These are phyloP conservation scores for Cystofilobasidium bisporidii DNA, from an alignment of 768 basidiomycete genomes.

Conservation along the genomic window DNA sequence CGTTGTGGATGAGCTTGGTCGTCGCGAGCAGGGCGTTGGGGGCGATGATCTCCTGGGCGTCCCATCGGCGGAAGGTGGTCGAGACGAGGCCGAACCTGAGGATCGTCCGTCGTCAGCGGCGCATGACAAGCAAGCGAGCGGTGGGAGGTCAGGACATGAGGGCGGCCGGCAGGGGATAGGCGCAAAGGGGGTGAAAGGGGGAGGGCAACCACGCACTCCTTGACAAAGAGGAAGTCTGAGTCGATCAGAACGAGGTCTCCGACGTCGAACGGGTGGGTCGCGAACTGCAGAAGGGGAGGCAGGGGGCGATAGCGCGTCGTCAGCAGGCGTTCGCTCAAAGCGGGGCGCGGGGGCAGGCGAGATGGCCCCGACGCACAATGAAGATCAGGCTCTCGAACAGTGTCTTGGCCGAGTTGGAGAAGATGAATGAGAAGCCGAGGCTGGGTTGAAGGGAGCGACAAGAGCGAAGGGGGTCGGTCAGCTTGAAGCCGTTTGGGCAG, in stretches of 20 bases:
- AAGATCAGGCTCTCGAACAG: conserved; percentile 75
- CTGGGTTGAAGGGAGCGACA: no score
- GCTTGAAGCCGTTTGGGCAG: no score
- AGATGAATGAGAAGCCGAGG: conserved; percentile 75
- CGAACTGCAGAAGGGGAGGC: neutral
- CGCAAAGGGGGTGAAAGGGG: neutral
- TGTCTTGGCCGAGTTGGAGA: conserved; percentile 68
- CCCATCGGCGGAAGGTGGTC: conserved; percentile 67
- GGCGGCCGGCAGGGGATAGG: no score
- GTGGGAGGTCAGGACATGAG: no score
- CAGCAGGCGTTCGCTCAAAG: no score
- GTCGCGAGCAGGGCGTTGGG: conserved; percentile 63
- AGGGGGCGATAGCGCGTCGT: no score
- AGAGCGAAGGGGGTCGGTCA: neutral
- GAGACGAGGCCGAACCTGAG: conserved; percentile 53
- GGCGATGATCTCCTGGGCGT: conserved; percentile 68
- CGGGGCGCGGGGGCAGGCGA: no score
- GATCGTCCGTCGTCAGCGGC: no score
- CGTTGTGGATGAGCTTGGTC: conserved; percentile 65
- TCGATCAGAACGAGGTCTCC: conserved; percentile 76
- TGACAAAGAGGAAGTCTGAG: conserved; percentile 53
- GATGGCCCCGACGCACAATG: conserved; percentile 61
- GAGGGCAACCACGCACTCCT: conserved; percentile 50
- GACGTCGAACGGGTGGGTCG: conserved; percentile 72
- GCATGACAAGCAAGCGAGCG: no score